A percentile compares a stretch with the other conserved stretches of the same genome.
phyloP scores from a whole-genome alignment of 805 yeast genomes.

The Lipomyces anomalus region DNA sequence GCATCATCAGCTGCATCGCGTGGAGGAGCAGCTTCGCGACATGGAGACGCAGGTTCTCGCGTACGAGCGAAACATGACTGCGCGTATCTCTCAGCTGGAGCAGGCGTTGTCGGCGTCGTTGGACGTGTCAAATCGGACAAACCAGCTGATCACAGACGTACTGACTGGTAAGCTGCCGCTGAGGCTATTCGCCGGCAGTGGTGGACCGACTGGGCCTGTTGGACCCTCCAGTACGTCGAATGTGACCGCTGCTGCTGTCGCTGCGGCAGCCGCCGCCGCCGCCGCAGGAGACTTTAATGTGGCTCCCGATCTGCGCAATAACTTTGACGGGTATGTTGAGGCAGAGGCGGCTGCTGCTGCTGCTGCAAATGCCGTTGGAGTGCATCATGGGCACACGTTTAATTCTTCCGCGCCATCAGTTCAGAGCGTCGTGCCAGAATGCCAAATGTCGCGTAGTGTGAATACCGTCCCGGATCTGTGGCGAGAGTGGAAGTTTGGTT shows the following conservation, averaged over 20 bases:
- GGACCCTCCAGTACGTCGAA: background rate
- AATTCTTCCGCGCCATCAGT: background rate
- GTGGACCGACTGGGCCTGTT: background rate
- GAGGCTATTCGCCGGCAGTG: background rate
- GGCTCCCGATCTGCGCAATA: background rate
- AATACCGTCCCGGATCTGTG: conserved; percentile 1
- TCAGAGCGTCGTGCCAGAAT: background rate
- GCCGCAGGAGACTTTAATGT: background rate
- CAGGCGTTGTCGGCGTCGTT: background rate
- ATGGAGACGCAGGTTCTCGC: background rate
- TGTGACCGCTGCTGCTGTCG: background rate
- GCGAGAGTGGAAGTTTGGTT: conserved; percentile 1
- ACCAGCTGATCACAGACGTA: background rate
- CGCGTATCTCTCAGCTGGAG: background rate
- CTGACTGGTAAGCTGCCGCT: background rate
- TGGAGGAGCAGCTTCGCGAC: background rate
- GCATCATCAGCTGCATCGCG: background rate
- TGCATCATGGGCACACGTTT: background rate
- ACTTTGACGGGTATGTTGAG: background rate
- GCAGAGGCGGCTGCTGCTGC: background rate
- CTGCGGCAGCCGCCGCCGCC: background rate
- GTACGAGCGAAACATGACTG: background rate
- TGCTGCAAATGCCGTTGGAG: background rate
- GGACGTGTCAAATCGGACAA: background rate
- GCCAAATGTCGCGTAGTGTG: conserved; percentile 1